These are phyloP conservation scores for Scedosporium boydii DNA, from an alignment of 2,329 filamentous ascomycete genomes.

Conservation along the genomic window DNA sequence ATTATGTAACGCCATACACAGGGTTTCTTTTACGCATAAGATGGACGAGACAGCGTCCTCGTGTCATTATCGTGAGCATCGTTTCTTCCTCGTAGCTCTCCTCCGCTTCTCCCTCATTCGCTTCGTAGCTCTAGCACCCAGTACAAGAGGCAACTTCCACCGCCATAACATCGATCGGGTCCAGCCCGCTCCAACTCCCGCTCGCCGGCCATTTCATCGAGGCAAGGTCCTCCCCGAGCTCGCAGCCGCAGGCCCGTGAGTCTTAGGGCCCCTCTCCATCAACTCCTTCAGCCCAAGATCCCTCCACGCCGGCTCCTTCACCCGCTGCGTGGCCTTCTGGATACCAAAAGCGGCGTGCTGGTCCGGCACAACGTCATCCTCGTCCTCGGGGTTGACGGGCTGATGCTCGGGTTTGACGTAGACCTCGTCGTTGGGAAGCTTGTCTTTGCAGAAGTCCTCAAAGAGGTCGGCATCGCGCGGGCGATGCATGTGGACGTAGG, in stretches of 20 bases:
- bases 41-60: neutral
- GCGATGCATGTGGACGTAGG: slow-evolving; percentile 65
- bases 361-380: slow-evolving; percentile 81
- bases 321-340: slow-evolving; percentile 65
- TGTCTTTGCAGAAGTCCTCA: slow-evolving; percentile 65
- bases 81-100: neutral
- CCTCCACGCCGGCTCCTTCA: slow-evolving; percentile 65
- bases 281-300: slow-evolving; percentile 65
- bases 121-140: too few species aligned
- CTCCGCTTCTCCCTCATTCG: too few species aligned
- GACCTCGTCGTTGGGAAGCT: slow-evolving; percentile 67
- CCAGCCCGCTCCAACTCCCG: neutral
- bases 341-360: slow-evolving; percentile 85
- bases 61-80: neutral
- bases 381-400: slow-evolving; percentile 77
- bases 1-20: neutral
- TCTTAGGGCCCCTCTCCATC: slow-evolving; percentile 51
- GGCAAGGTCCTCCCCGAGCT: slow-evolving; percentile 12
- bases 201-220: slow-evolving; percentile 9
- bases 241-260: slow-evolving; percentile 12
- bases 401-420: slow-evolving; percentile 73
- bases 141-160: neutral
- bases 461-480: slow-evolving; percentile 68
- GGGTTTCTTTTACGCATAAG: neutral
- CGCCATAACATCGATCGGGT: neutral